These are phyloP conservation scores for Rhodotorula kratochvilovae DNA, from an alignment of 768 basidiomycete species.

Conservation along the genomic window DNA sequence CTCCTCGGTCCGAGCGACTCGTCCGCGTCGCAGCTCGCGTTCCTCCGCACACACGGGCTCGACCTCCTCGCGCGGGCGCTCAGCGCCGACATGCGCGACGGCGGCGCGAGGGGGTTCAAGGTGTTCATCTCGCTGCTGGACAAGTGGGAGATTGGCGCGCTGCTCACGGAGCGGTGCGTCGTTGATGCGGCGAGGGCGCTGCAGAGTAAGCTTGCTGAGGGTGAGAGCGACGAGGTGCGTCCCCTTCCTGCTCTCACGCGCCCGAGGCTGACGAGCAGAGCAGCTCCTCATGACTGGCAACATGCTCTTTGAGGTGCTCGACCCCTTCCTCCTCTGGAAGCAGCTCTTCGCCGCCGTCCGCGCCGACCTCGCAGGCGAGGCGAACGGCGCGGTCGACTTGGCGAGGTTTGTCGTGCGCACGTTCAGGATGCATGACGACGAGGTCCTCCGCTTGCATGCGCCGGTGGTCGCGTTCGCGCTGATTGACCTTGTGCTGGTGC, in stretches of 20 bases:
- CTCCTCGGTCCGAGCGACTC: slow-evolving; percentile 75
- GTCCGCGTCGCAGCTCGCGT: slow-evolving; percentile 66
- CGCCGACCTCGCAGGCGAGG: neutral
- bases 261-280: no score
- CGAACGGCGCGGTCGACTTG: slow-evolving; percentile 52
- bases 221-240: slow-evolving; percentile 49
- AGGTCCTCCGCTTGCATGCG: slow-evolving; percentile 53
- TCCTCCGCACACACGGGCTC: slow-evolving; percentile 67
- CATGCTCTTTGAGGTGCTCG: slow-evolving; percentile 85
- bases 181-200: slow-evolving; percentile 75
- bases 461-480: slow-evolving; percentile 68
- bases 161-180: slow-evolving; percentile 70
- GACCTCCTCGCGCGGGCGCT: slow-evolving; percentile 66
- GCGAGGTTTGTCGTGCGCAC: slow-evolving; percentile 66
- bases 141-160: slow-evolving; percentile 90
- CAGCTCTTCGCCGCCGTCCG: slow-evolving; percentile 54
- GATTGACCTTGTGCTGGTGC: slow-evolving; percentile 64
- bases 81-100: slow-evolving; percentile 49
- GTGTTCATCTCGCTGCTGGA: slow-evolving; percentile 91
- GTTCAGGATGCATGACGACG: slow-evolving; percentile 79
- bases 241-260: no score
- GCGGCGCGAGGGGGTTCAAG: slow-evolving; percentile 58
- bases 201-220: slow-evolving; percentile 52
- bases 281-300: slow-evolving; percentile 76
- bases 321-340: slow-evolving; percentile 83